Conservation (phyloP, 768 basidiomycete genomes). For the Mycena polygramma region DNA sequence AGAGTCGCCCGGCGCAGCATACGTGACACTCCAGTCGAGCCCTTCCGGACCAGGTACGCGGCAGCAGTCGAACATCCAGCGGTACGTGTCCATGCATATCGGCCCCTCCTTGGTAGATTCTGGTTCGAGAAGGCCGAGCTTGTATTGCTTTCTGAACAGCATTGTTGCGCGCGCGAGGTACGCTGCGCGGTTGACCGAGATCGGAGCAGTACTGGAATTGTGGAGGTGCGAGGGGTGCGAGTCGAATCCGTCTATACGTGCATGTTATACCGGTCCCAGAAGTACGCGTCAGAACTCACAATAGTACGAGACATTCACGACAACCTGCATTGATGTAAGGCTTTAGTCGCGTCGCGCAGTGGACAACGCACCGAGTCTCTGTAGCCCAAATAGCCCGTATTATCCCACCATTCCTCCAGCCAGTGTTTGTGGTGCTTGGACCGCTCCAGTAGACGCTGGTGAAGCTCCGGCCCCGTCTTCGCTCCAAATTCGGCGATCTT, state of each 20-base stretch:
- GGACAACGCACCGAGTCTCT: slow-evolving; percentile 77
- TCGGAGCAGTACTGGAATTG: slow-evolving; percentile 54
- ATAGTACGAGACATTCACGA: slow-evolving; percentile 95
- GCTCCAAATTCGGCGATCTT: slow-evolving; percentile 79
- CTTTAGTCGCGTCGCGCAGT: neutral
- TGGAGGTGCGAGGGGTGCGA: slow-evolving; percentile 72
- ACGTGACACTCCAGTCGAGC: slow-evolving; percentile 81
- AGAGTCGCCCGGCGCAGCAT: slow-evolving; percentile 67
- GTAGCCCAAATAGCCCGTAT: slow-evolving; percentile 84
- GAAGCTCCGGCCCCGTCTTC: slow-evolving; percentile 67
- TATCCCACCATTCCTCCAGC: slow-evolving; percentile 98
- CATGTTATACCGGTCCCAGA: neutral
- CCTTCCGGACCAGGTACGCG: slow-evolving; percentile 82
- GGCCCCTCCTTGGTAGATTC: slow-evolving; percentile 78
- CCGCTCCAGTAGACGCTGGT: slow-evolving; percentile 70
- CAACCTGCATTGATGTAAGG: slow-evolving; percentile 59
- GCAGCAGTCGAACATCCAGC: slow-evolving; percentile 95
- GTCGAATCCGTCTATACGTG: slow-evolving; percentile 78
- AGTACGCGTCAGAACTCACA: slow-evolving; percentile 61
- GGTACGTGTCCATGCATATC: slow-evolving; percentile 90
- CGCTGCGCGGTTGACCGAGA: slow-evolving; percentile 72
- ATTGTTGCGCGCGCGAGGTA: slow-evolving; percentile 77
- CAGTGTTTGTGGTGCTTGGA: slow-evolving; percentile 76
- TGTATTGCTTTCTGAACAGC: slow-evolving; percentile 78
- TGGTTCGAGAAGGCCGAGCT: slow-evolving; percentile 73